Base-by-base conservation (phyloP, 495 filamentous ascomycete genomes). In the Xylaria flabelliformis region DNA sequence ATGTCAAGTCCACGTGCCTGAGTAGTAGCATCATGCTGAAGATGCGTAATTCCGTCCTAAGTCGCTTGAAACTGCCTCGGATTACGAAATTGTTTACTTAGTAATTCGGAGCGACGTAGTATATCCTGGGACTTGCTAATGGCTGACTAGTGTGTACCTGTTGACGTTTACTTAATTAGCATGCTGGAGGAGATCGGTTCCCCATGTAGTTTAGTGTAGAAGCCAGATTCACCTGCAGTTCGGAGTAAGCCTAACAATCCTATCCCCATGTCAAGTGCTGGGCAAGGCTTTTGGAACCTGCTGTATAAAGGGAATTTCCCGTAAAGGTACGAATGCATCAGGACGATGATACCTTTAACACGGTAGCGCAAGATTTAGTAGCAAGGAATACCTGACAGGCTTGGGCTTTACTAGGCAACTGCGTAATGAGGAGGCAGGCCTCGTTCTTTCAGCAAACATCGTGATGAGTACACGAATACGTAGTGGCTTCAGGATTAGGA, bases 201-300 rank as follows among this genome's bases (percentile, higher is more conserved):
- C 65, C 44, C n/a, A 67, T 34, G 42, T 8, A 36, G 50, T n/a
- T 67, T 67, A 67, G 65, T 50, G 36, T 29, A 13, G 50, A 42
- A 36, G 65, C 65, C 56, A 67, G 56, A 67, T 10, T 56, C 10
- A 50, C 65, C 19, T 56, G 48, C 48, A 24, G 48, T 6, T 55
- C 65, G 34, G 50, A 67, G 65, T 67, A 55, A 55, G 50, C 50
- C 56, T 67, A 44, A 42, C 39, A 12, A 42, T 42, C 39, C 39
- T 42, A 2, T 42, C 39, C 39, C 39, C 10, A 42, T 42, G 12
- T 42, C 8, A 42, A 42, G 39, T 42, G 39, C 39, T 42, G 3
- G 39, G 39, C 39, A 13, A 42, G 39, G 39, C 39, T 42, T 42
- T 42, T 13, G 39, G 39, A 42, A 42, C 39, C 39, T 13, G 39